phyloP scores from a whole-genome alignment of 108 stramenopile species.

The Aureococcus anophagefferens region DNA sequence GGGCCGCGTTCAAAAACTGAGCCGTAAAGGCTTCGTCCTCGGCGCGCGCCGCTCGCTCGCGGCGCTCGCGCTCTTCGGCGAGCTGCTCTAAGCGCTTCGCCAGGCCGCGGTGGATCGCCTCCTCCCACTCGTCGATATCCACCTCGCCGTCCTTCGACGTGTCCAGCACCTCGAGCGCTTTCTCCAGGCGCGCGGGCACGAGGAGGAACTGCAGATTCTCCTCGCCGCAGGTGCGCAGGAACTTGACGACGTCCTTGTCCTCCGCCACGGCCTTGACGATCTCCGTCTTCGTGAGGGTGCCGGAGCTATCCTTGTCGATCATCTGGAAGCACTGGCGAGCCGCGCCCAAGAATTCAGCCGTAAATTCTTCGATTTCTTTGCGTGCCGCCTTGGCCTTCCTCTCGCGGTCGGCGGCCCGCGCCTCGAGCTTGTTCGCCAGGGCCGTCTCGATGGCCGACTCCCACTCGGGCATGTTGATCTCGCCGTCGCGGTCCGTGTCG shows the following conservation, averaged over 20 bases:
- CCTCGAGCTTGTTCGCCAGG: not conserved
- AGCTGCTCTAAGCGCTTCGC: too few species aligned
- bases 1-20: too few species aligned
- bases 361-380: not conserved
- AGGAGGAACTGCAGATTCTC: not conserved
- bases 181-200: not conserved
- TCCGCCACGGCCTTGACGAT: not conserved
- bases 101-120: too few species aligned
- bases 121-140: not conserved
- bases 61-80: too few species aligned
- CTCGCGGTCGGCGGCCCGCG: not conserved
- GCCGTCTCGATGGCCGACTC: not conserved
- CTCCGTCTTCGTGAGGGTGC: not conserved
- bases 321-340: not conserved
- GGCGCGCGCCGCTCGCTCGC: too few species aligned
- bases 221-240: not conserved
- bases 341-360: not conserved
- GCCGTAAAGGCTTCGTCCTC: too few species aligned
- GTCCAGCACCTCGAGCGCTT: not conserved
- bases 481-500: not conserved
- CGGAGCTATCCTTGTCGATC: not conserved
- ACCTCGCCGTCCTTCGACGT: not conserved
- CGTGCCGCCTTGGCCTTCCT: not conserved
- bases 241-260: not conserved
- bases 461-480: not conserved